Evolutionary conservation across 1,284 basidiomycete genomes (phyloP).

Genomic region (Salmacisia buchloeana): DNA sequence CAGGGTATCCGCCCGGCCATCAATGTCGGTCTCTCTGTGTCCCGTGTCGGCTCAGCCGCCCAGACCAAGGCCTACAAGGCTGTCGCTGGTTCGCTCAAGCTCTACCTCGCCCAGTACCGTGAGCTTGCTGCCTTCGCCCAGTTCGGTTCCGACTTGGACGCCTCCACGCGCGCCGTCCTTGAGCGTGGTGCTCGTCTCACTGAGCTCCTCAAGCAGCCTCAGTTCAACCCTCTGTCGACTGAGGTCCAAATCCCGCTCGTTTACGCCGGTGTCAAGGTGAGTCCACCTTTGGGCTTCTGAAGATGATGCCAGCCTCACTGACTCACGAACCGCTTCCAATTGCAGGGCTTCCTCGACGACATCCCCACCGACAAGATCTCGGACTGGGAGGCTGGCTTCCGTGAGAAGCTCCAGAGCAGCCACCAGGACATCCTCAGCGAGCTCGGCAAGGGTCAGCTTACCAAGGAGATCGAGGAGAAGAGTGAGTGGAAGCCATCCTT

Average conservation of each 20-base stretch:
- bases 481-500: slow-evolving; percentile 46
- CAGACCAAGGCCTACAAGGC: slow-evolving; percentile 87
- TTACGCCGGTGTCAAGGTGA: slow-evolving; percentile 98
- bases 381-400: slow-evolving; percentile 87
- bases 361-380: slow-evolving; percentile 92
- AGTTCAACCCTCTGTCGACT: slow-evolving; percentile 68
- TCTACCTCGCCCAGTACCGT: slow-evolving; percentile 99
- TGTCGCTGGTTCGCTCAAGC: slow-evolving; percentile 98
- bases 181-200: slow-evolving; percentile 96
- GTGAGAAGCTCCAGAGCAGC: slow-evolving; percentile 58
- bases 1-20: slow-evolving; percentile 93
- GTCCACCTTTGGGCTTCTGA: slow-evolving; percentile 68
- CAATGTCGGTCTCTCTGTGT: slow-evolving; percentile 99
- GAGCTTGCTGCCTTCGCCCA: slow-evolving; percentile 99
- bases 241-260: slow-evolving; percentile 97
- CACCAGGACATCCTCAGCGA: slow-evolving; percentile 54
- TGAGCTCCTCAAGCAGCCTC: slow-evolving; percentile 97
- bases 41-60: slow-evolving; percentile 98
- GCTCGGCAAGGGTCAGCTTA: slow-evolving; percentile 75
- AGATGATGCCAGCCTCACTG: slow-evolving; percentile 16
- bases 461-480: slow-evolving; percentile 80
- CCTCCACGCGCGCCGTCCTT: slow-evolving; percentile 76
- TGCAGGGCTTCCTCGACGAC: slow-evolving; percentile 57
- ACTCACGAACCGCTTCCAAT: neutral
- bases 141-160: slow-evolving; percentile 99